Evolutionary conservation across 2,329 filamentous ascomycete genomes (phyloP).

Genomic region (Davidsoniella australis): DNA sequence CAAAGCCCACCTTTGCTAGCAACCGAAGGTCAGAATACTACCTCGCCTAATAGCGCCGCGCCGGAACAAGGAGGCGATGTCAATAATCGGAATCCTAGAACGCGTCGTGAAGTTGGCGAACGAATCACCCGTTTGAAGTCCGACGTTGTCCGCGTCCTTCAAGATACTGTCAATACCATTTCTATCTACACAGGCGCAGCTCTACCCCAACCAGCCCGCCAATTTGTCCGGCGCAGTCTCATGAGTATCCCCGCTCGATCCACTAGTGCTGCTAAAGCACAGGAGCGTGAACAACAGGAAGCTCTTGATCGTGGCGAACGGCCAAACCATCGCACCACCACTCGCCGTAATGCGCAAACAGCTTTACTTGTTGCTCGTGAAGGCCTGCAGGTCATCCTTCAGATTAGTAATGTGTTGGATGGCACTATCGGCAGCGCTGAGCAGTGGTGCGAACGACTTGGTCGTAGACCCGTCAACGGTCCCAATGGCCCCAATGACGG

Average conservation of each 20-base stretch:
- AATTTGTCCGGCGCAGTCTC: slow-evolving; percentile 68
- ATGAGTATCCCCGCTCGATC: slow-evolving; percentile 74
- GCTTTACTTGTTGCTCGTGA: slow-evolving; percentile 79
- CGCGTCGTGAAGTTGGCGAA: slow-evolving; percentile 29
- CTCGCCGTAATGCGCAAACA: slow-evolving; percentile 45
- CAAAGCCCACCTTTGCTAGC: slow-evolving; percentile 11
- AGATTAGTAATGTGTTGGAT: slow-evolving; percentile 75
- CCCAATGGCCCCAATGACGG: not conserved
- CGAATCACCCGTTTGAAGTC: slow-evolving; percentile 50
- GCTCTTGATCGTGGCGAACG: slow-evolving; percentile 9
- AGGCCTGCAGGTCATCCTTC: slow-evolving; percentile 82
- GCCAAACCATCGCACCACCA: slow-evolving; percentile 9
- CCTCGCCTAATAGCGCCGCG: not conserved
- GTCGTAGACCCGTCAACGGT: slow-evolving; percentile 22
- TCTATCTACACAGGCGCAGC: slow-evolving; percentile 84
- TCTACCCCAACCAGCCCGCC: slow-evolving; percentile 71
- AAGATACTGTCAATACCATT: slow-evolving; percentile 67
- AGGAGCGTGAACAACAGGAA: slow-evolving; percentile 7
- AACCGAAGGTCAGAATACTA: not conserved
- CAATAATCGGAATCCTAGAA: slow-evolving; percentile 2
- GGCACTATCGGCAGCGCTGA: slow-evolving; percentile 83
- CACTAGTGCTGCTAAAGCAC: slow-evolving; percentile 41
- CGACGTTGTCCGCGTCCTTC: slow-evolving; percentile 63
- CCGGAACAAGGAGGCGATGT: not conserved
- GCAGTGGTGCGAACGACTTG: slow-evolving; percentile 71